Base-by-base conservation (phyloP, 2,329 filamentous ascomycete genomes). In the Lanzia echinophila region DNA sequence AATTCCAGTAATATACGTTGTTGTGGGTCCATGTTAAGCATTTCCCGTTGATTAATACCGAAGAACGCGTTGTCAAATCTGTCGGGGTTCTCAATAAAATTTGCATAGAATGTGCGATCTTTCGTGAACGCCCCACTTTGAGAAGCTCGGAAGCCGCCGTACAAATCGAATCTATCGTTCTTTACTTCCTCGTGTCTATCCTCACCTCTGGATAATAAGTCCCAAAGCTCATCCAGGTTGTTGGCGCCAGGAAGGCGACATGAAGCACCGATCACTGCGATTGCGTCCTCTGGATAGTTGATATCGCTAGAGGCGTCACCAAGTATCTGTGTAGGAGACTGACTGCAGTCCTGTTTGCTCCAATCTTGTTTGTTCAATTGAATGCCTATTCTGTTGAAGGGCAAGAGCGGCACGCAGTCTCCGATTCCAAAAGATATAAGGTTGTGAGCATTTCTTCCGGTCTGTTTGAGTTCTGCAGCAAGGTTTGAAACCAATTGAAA, bases 201-300 rank as follows among this genome's bases (percentile, higher is more conserved):
- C 39, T 61, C 59, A 33, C 87, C 87, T 68, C 85, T 83, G 65
- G 82, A 79, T n/a, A 90, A 75, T 5, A 90, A 73, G 55, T 88
- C 81, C 87, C 87, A 90, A 36, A 90, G 80, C 51, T 80, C 79
- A 53, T 88, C 83, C 55, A 76, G 70, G 2, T 67, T 70, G 6
- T 74, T 75, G 10, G 72, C 67, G 3, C 77, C 78, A 2, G 78
- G 77, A 43, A 81, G 77, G 8, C 77, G 72, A 43, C 78, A 73
- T 8, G 74, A 75, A 56, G 79, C 69, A 20, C 78, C 78, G 31
- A 81, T 67, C 12, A 81, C 68, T 5, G 76, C 78, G 42, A 79
- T 75, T 11, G 68, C 48, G 32, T 53, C 28, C 13, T 50, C 32
- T 17, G 31, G 56, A 24, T 31, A 54, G 6, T 19, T n/a, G 12